phyloP scores from a whole-genome alignment of 2,329 filamentous ascomycete species.

The Scortechinia acanthostroma region DNA sequence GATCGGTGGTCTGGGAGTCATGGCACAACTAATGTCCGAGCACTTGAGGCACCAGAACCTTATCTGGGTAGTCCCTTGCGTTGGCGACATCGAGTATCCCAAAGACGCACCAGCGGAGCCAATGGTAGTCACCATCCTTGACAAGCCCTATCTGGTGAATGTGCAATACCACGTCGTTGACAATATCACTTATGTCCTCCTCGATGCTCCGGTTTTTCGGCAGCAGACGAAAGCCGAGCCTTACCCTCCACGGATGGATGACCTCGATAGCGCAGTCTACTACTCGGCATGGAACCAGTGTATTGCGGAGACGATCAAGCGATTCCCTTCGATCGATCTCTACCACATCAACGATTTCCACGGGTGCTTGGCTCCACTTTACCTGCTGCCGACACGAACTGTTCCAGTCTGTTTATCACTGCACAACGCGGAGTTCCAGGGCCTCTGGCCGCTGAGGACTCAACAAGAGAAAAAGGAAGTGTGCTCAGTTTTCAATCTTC shows the following conservation, averaged over 20 bases:
- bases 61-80: slow-evolving; percentile 57
- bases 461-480: slow-evolving; percentile 54
- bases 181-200: slow-evolving; percentile 63
- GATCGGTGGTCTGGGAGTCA: slow-evolving; percentile 64
- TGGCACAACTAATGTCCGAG: slow-evolving; percentile 65
- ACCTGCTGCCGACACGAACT: slow-evolving; percentile 48
- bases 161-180: slow-evolving; percentile 56
- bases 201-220: slow-evolving; percentile 62
- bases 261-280: slow-evolving; percentile 60
- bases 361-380: slow-evolving; percentile 54
- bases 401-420: slow-evolving; percentile 57
- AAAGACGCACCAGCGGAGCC: slow-evolving; percentile 47
- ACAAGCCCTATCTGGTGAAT: slow-evolving; percentile 48
- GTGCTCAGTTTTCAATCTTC: slow-evolving; percentile 56
- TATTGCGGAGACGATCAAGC: slow-evolving; percentile 53
- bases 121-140: slow-evolving; percentile 55
- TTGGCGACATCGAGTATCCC: slow-evolving; percentile 59
- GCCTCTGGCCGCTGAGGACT: slow-evolving; percentile 60
- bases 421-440: slow-evolving; percentile 66
- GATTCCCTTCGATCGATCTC: slow-evolving; percentile 52
- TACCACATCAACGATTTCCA: slow-evolving; percentile 65
- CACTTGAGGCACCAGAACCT: slow-evolving; percentile 57
- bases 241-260: slow-evolving; percentile 66
- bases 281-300: slow-evolving; percentile 68
- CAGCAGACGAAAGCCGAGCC: slow-evolving; percentile 55